These are phyloP conservation scores for Dothideomycetes sp. DNA, from an alignment of 2,329 filamentous ascomycete genomes.

Conservation along the genomic window DNA sequence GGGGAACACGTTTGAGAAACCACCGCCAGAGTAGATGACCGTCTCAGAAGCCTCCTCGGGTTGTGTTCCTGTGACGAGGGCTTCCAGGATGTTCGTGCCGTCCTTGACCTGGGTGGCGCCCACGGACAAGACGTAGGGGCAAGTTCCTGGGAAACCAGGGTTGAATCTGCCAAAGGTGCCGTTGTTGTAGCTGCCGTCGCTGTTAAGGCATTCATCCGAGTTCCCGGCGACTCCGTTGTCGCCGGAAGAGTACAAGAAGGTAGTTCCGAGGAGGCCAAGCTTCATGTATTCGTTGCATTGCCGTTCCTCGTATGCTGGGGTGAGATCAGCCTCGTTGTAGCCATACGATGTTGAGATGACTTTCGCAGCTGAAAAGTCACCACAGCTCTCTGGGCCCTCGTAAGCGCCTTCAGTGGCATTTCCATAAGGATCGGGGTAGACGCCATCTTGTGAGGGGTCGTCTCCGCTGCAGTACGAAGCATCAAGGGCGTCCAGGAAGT, in stretches of 20 bases:
- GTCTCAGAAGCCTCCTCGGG: conserved; percentile 36
- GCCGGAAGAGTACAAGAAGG: conserved; percentile 41
- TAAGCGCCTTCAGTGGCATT: conserved; percentile 17
- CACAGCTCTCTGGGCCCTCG: conserved; percentile 34
- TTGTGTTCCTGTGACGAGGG: conserved; percentile 13
- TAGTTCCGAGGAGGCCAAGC: conserved; percentile 41
- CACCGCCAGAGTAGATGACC: conserved; percentile 35
- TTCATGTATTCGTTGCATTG: conserved; percentile 49
- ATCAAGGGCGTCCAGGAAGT: conserved; percentile 35
- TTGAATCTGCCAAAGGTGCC: conserved; percentile 28
- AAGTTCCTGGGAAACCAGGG: conserved; percentile 35
- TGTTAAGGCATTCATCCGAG: conserved; percentile 28
- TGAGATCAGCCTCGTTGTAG: conserved; percentile 41
- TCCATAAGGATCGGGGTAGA: conserved; percentile 24
- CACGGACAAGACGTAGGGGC: conserved; percentile 41
- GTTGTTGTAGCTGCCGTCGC: conserved; percentile 20
- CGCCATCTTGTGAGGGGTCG: conserved; percentile 26
- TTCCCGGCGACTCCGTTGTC: conserved; percentile 30
- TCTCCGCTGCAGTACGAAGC: conserved; percentile 32
- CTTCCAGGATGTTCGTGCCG: conserved; percentile 26
- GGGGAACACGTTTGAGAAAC: conserved; percentile 40
- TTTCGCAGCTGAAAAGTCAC: conserved; percentile 35
- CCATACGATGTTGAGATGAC: conserved; percentile 46
- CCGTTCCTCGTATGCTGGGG: conserved; percentile 36
- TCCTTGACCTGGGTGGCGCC: conserved; percentile 38